Evolutionary conservation across 768 basidiomycete species (phyloP).

Genomic region (Lactarius tabidus): DNA sequence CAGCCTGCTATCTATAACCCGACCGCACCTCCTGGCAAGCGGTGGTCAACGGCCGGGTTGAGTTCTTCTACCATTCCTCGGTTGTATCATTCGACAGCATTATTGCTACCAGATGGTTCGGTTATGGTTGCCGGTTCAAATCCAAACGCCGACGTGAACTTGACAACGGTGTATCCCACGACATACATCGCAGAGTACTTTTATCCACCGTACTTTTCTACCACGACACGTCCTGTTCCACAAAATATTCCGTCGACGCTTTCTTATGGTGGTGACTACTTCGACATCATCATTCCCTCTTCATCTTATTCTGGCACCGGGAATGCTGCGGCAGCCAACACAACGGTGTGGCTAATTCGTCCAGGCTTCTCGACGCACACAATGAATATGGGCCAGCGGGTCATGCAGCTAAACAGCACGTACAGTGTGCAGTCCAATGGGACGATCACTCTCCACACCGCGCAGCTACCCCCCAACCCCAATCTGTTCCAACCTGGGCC

Average conservation of each 20-base stretch:
- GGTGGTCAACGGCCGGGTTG: slow-evolving; percentile 72
- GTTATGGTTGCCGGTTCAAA: slow-evolving; percentile 90
- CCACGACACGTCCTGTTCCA: slow-evolving; percentile 62
- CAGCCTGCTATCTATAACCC: slow-evolving; percentile 82
- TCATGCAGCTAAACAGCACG: slow-evolving; percentile 77
- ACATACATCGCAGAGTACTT: slow-evolving; percentile 81
- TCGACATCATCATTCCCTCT: slow-evolving; percentile 67
- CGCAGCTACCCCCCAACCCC: slow-evolving; percentile 78
- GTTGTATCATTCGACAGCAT: slow-evolving; percentile 87
- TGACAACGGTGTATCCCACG: slow-evolving; percentile 58
- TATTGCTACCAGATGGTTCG: slow-evolving; percentile 80
- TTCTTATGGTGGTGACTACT: slow-evolving; percentile 76
- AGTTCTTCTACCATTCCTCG: slow-evolving; percentile 61
- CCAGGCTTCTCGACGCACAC: slow-evolving; percentile 81
- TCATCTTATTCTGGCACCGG: slow-evolving; percentile 60
- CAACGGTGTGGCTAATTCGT: slow-evolving; percentile 72
- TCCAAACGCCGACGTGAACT: slow-evolving; percentile 81
- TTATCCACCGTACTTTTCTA: slow-evolving; percentile 86
- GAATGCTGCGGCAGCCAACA: slow-evolving; percentile 66
- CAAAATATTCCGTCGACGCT: slow-evolving; percentile 65
- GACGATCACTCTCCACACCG: slow-evolving; percentile 72
- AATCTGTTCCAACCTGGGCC: slow-evolving; percentile 88
- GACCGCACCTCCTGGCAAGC: slow-evolving; percentile 58
- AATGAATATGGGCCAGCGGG: slow-evolving; percentile 85
- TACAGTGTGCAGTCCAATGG: slow-evolving; percentile 75